Conservation (phyloP, 495 filamentous ascomycete genomes). For the Neurospora sp. region DNA sequence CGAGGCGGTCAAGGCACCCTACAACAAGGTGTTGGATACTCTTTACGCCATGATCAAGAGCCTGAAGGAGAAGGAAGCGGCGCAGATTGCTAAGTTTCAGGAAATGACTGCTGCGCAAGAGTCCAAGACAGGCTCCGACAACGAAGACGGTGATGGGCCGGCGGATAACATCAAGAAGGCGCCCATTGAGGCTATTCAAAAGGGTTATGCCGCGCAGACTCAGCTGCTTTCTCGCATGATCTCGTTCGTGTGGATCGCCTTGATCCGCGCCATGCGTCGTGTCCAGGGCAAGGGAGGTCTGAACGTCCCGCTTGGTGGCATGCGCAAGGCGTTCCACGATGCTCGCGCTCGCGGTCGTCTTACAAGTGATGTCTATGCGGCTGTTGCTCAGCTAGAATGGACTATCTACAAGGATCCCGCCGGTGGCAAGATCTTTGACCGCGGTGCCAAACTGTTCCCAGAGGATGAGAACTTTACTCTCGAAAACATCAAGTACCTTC, state of each 20-base stretch:
- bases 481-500: constrained; percentile 89
- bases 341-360: constrained; percentile 76
- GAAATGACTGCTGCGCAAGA: constrained; percentile 37
- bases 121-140: constrained; percentile 31
- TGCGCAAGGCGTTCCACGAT: constrained; percentile 77
- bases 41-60: constrained; percentile 72
- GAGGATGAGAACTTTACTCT: constrained; percentile 85
- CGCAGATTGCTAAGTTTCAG: constrained; percentile 62
- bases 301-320: constrained; percentile 59
- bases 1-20: constrained; percentile 66
- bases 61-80: constrained; percentile 59
- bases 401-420: constrained; percentile 90
- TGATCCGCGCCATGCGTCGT: constrained; percentile 88
- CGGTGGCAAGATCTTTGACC: constrained; percentile 88
- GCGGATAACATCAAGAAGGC: constrained; percentile 47
- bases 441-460: constrained; percentile 83
- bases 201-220: constrained; percentile 60
- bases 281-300: constrained; percentile 75
- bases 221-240: constrained; percentile 65
- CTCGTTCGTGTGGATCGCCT: constrained; percentile 85
- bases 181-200: constrained; percentile 61
- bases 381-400: constrained; percentile 83
- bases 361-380: constrained; percentile 88
- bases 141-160: constrained; percentile 47
- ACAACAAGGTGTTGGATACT: constrained; percentile 70